phyloP scores from a whole-genome alignment of 2,329 filamentous ascomycete species.

The Ambrosiella beaveri region DNA sequence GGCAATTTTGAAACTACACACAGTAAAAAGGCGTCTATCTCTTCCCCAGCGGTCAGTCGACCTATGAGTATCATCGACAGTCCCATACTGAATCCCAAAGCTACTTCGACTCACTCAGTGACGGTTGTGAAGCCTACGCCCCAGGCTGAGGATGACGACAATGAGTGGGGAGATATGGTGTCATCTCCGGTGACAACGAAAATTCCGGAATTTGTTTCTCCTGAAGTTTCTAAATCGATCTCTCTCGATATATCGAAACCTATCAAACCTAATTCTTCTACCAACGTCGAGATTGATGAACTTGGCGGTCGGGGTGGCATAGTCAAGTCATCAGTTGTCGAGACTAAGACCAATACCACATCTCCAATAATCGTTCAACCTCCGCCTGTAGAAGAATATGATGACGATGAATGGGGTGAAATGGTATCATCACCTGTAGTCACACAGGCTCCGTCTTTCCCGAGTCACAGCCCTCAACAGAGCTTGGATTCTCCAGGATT shows the following conservation, averaged over 20 bases:
- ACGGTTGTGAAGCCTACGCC: neutral
- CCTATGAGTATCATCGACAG: neutral
- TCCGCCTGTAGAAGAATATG: constrained; percentile 17
- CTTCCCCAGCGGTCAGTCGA: neutral
- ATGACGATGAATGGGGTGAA: constrained; percentile 42
- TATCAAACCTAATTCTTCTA: neutral
- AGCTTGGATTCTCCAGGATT: neutral
- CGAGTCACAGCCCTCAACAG: neutral
- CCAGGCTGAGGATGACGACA: constrained; percentile 23
- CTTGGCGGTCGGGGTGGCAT: constrained; percentile 33
- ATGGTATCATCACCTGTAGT: constrained; percentile 26
- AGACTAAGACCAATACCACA: neutral
- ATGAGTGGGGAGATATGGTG: constrained; percentile 48
- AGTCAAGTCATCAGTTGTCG: constrained; percentile 20
- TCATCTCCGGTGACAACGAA: neutral
- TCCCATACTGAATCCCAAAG: neutral
- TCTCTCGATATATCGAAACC: neutral
- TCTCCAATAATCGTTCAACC: neutral
- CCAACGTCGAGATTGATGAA: neutral
- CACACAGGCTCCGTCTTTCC: neutral
- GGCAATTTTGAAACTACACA: neutral
- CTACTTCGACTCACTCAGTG: neutral
- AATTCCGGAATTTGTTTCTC: neutral
- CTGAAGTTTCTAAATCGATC: neutral
- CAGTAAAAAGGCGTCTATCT: neutral